Base-by-base conservation (phyloP, 345 rosid genomes). In the Punica granatum region DNA sequence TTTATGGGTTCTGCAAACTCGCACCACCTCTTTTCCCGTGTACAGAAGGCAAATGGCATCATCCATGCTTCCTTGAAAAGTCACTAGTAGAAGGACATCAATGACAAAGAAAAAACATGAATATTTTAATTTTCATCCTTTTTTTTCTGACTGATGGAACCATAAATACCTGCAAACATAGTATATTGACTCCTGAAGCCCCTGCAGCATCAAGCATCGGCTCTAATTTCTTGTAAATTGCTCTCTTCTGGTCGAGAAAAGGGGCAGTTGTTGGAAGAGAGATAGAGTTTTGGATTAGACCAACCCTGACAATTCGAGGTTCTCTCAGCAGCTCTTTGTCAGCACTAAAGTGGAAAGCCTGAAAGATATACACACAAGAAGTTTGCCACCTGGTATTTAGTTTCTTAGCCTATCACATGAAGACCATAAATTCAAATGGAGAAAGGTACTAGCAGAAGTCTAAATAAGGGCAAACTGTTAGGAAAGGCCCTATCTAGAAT, bases 1-100 rank as follows among this genome's bases (percentile, higher is more conserved):
- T 88, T 81, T 23, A 88, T 68, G 72, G 97, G 93, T 78, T 94
- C 99, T 2, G 99, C 95, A 73, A 94, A 89, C 74, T 94, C 96
- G 73, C 97, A 91, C 97, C 96, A 94, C 65, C 81, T 88, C 86
- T 85, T 91, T 84, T 94, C 99, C 72, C 99, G 74, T 1, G 99
- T 89, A 68, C 99, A 94, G 64, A 91, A 94, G 60, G 96, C 97
- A 83, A 91, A 94, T 6, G 99, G 97, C 96, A 91, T 91, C 56
- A 70, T 91, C 97, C 97, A 94, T 67, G 97, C 97, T 86, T 94
- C 97, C 97, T 93, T 56, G 33, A 28, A 10, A 28, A 56, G 7
- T 26, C 46, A 16, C 66, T 51, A 7, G 68, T 13, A 37, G 4
- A 25, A 10, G 31, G 39, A 3, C 44, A 44, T 34, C 4, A 28